Conservation (phyloP, 257 asterid genomes). For the Nicotiana undulata region DNA sequence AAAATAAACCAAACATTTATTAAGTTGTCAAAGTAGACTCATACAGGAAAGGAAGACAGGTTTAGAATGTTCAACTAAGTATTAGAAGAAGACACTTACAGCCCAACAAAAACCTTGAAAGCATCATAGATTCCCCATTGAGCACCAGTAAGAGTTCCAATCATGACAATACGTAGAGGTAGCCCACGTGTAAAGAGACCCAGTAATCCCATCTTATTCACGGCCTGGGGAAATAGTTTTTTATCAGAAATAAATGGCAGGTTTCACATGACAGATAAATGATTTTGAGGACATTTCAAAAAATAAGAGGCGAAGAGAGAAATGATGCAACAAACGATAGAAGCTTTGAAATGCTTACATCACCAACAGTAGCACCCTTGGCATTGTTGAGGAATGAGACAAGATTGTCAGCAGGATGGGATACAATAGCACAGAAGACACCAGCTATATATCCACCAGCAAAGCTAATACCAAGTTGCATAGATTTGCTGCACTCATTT, state of each 20-base stretch:
- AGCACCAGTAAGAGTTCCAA: conserved; percentile 97
- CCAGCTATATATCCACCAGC: conserved; percentile 92
- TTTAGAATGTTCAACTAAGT: not conserved
- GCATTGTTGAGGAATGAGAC: conserved; percentile 92
- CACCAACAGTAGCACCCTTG: conserved; percentile 87
- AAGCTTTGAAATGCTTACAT: conserved; percentile 36
- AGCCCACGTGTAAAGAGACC: conserved; percentile 89
- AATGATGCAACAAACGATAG: not conserved
- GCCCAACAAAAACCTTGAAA: conserved; percentile 83
- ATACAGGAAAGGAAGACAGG: not conserved
- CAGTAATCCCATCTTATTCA: conserved; percentile 59
- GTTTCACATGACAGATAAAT: not conserved
- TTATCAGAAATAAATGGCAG: not conserved
- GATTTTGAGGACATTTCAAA: not conserved
- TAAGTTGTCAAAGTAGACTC: not conserved
- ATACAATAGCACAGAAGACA: conserved; percentile 73
- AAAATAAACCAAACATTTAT: not conserved
- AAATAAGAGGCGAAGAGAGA: not conserved
- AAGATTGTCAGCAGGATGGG: conserved; percentile 89
- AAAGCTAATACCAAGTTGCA: conserved; percentile 86
- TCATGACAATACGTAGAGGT: conserved; percentile 93
- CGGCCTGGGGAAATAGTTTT: conserved; percentile 42
- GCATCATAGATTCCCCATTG: conserved; percentile 98
- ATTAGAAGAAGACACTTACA: conserved; percentile 44
- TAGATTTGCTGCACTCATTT: conserved; percentile 58